phyloP scores from a whole-genome alignment of 1,139 yeast species.

The Yamadazyma oceani region DNA sequence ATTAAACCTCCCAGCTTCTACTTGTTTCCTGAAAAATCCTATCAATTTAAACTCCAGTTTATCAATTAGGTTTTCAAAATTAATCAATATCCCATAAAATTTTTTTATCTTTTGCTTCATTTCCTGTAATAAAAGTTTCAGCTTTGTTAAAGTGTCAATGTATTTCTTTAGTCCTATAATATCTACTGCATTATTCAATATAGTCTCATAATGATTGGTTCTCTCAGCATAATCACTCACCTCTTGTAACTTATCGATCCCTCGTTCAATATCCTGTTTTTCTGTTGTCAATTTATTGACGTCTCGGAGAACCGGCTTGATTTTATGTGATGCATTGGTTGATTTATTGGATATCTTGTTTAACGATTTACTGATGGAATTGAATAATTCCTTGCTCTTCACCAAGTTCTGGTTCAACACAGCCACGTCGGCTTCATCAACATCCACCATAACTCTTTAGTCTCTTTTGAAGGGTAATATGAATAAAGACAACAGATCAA shows the following conservation, averaged over 20 bases:
- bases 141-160: conserved; percentile 35
- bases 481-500: no score
- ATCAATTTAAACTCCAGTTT: conserved; percentile 46
- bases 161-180: conserved; percentile 38
- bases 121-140: conserved; percentile 32
- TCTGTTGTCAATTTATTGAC: conserved; percentile 58
- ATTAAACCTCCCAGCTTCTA: conserved; percentile 17
- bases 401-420: conserved; percentile 74
- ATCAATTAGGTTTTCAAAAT: conserved; percentile 46
- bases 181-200: conserved; percentile 40
- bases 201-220: conserved; percentile 53
- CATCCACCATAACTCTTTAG: conserved; percentile 53
- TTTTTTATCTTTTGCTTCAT: conserved; percentile 41
- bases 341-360: conserved; percentile 57
- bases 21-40: conserved; percentile 29
- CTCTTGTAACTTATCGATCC: conserved; percentile 58
- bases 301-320: conserved; percentile 69
- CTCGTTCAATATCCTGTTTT: conserved; percentile 60
- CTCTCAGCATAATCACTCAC: conserved; percentile 66
- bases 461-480: no score
- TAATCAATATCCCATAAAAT: conserved; percentile 50
- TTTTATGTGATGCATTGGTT: conserved; percentile 58
- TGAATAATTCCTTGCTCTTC: conserved; percentile 57
- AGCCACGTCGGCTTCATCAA: conserved; percentile 83
- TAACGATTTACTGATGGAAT: conserved; percentile 56